Evolutionary conservation across 2,329 filamentous ascomycete species (phyloP), one percentile per base, ranked within the genome.

Genomic region (Hyphodiscus sp.): DNA sequence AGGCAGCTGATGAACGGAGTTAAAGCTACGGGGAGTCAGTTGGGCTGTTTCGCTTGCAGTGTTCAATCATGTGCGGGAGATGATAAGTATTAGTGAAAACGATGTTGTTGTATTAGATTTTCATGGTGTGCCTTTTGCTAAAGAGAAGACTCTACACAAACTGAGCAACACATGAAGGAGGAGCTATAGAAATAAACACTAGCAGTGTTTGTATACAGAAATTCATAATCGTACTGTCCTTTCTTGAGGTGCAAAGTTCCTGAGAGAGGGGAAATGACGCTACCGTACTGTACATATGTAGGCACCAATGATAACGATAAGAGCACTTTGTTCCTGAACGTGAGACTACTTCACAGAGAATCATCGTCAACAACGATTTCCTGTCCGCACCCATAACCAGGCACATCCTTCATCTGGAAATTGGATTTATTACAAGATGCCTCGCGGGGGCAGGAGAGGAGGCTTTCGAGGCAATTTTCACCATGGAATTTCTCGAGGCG

Each of bases 391-490:
- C 42, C 4, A 19, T 2, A 11, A 20, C 20, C 42, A 4, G 42
- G 10, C 6, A 44, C 7, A 3, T 16, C 42, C n/a, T 23, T 20
- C 18, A 18, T 44, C 16, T 44, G 11, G 18, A 44, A 19, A 20
- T 13, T 23, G 18, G 18, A 18, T 8, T 26, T 26, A 3, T 26
- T 8, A 26, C 13, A 44, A 46, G 9, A 57, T 52, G 49, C 52
- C 52, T 15, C 49, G 53, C 41, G 30, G 41, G 15, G 33, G 33
- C 33, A 53, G 47, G 26, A 53, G 47, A 51, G 45, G 20, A 44
- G 42, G 46, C 18, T 47, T 29, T 29, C 51, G 55, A 26, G 53
- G 53, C 51, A 54, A 54, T 42, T 47, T 44, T 47, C 41, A 49
- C 8, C 48, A 50, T 16, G 49, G 56, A 29, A 44, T 23, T 20